These are phyloP conservation scores for Lasiodiplodia sp. DNA, from an alignment of 2,329 filamentous ascomycete species.

Conservation along the genomic window DNA sequence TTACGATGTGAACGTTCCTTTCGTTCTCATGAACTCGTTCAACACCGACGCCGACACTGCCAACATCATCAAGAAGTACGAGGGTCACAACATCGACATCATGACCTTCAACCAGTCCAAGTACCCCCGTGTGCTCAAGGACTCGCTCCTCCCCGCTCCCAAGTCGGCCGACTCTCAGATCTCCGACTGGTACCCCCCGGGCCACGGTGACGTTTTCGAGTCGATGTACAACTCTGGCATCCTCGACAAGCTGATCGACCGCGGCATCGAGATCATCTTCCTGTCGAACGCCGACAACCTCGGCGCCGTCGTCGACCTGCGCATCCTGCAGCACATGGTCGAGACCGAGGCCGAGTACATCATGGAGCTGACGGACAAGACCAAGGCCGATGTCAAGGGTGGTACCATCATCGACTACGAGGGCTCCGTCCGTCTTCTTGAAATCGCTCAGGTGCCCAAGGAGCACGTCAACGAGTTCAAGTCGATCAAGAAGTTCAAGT, in stretches of 20 bases:
- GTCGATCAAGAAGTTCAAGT: conserved; percentile 99
- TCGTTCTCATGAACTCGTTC: conserved; percentile 99
- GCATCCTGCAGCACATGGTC: conserved; percentile 99
- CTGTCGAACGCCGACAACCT: conserved; percentile 99
- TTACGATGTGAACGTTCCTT: conserved; percentile 95
- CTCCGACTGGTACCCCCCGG: conserved; percentile 97
- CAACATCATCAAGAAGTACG: conserved; percentile 99
- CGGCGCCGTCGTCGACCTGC: conserved; percentile 95
- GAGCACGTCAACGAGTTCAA: conserved; percentile 99
- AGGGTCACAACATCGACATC: conserved; percentile 99
- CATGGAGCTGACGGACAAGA: conserved; percentile 99
- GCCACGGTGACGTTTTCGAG: conserved; percentile 99
- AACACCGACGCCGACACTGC: conserved; percentile 99
- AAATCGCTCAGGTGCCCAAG: conserved; percentile 99
- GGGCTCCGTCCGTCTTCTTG: conserved; percentile 92
- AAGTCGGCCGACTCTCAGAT: conserved; percentile 88
- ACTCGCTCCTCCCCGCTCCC: conserved; percentile 94
- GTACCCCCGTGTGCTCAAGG: conserved; percentile 97
- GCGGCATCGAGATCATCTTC: conserved; percentile 97
- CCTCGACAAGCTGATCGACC: conserved; percentile 92
- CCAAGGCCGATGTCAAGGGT: conserved; percentile 99
- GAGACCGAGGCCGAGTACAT: conserved; percentile 98
- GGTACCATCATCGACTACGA: conserved; percentile 99
- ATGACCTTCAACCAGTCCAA: conserved; percentile 99
- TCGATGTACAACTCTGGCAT: conserved; percentile 99